phyloP scores from a whole-genome alignment of 441 rosid species.

The Corymbia citriodora region DNA sequence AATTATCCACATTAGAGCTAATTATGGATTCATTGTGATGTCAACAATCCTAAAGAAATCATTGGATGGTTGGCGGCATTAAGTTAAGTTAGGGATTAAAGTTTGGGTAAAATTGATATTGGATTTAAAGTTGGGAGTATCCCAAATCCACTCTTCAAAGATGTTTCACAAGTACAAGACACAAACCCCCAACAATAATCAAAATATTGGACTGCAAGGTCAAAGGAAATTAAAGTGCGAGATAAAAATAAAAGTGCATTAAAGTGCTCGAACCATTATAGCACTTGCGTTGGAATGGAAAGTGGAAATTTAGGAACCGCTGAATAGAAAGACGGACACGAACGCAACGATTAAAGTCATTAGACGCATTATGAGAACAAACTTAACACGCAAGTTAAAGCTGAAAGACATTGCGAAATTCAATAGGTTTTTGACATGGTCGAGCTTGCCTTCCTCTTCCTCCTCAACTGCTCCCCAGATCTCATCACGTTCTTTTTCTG shows the following conservation, averaged over 20 bases:
- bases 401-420: too few relatives aligned
- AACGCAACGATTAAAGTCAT: accelerated
- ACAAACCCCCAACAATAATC: accelerated
- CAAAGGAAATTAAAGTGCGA: background rate
- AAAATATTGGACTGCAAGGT: background rate
- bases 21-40: background rate
- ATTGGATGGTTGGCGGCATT: background rate
- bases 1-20: background rate
- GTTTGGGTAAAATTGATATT: background rate
- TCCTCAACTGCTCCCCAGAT: too few relatives aligned
- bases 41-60: background rate
- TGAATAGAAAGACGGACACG: background rate
- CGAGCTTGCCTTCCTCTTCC: too few relatives aligned
- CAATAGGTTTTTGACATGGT: too few relatives aligned
- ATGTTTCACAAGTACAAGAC: background rate
- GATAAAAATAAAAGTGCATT: background rate
- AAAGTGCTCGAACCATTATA: background rate
- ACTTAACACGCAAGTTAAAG: too few relatives aligned
- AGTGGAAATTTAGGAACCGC: background rate
- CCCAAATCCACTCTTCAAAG: background rate
- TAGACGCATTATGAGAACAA: too few relatives aligned
- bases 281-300: background rate
- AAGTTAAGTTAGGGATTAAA: too few relatives aligned
- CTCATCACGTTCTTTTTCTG: too few relatives aligned
- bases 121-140: background rate